phyloP scores from a whole-genome alignment of 1,139 yeast species.

The Debaryomyces subglobosus region DNA sequence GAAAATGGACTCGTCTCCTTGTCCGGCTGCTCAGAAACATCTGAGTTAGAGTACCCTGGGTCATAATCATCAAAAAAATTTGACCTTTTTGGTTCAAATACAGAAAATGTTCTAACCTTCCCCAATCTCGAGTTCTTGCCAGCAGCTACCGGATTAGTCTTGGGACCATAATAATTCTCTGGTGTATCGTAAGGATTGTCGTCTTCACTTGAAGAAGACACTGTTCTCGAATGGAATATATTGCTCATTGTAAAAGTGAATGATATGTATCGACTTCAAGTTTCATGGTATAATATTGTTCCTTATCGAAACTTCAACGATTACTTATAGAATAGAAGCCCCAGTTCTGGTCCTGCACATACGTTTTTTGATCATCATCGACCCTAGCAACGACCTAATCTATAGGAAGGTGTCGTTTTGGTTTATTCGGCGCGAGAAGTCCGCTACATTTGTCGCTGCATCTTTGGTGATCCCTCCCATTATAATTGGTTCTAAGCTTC shows the following conservation, averaged over 20 bases:
- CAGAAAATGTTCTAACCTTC: slow-evolving; percentile 56
- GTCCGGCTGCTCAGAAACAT: slow-evolving; percentile 3
- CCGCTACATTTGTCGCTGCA: neutral
- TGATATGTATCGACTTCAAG: neutral
- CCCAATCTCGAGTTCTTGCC: slow-evolving; percentile 39
- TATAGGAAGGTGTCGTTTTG: neutral
- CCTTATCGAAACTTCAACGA: neutral
- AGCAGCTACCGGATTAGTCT: slow-evolving; percentile 54
- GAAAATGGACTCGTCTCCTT: slow-evolving; percentile 8
- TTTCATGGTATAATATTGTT: neutral
- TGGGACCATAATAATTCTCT: slow-evolving; percentile 72
- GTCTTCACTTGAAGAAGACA: slow-evolving; percentile 42
- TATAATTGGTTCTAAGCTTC: neutral
- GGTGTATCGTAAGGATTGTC: slow-evolving; percentile 68
- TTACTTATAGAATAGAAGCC: neutral
- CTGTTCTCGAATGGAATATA: slow-evolving; percentile 20
- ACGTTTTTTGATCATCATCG: neutral
- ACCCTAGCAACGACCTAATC: neutral
- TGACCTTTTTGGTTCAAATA: slow-evolving; percentile 32
- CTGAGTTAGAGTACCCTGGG: slow-evolving; percentile 4
- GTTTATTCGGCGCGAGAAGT: neutral
- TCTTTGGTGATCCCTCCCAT: neutral
- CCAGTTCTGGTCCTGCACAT: neutral
- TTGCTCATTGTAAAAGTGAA: slow-evolving; percentile 10
- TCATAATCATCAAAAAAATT: slow-evolving; percentile 13